These are phyloP conservation scores for Ceratocystis ficicola DNA, from an alignment of 2,329 filamentous ascomycete genomes.

Conservation along the genomic window DNA sequence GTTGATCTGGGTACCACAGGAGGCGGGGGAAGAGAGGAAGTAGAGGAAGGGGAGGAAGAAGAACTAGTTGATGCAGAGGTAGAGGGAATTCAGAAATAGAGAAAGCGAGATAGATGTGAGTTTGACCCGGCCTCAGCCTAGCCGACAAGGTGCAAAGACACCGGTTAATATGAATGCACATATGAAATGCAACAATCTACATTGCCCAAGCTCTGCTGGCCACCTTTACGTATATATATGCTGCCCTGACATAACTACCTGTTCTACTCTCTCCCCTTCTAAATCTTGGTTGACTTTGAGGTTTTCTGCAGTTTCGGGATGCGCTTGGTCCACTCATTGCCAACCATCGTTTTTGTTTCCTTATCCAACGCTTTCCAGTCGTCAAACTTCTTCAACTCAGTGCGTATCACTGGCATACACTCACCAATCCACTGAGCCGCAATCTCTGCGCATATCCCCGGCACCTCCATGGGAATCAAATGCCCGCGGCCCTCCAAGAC, in stretches of 20 bases:
- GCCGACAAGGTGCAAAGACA: too few species aligned
- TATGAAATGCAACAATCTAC: slow-evolving; percentile 4
- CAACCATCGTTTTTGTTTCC: slow-evolving; percentile 44
- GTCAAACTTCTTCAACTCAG: slow-evolving; percentile 44
- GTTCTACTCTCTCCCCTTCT: neutral
- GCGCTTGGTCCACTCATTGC: slow-evolving; percentile 25
- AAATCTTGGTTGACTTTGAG: slow-evolving; percentile 13
- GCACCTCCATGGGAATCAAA: slow-evolving; percentile 71
- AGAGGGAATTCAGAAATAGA: too few species aligned
- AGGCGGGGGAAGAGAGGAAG: slow-evolving; percentile 27
- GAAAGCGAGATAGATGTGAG: too few species aligned
- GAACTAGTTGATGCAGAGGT: too few species aligned
- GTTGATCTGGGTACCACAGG: slow-evolving; percentile 46
- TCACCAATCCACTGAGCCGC: slow-evolving; percentile 44
- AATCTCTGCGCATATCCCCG: slow-evolving; percentile 50
- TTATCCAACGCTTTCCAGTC: slow-evolving; percentile 41
- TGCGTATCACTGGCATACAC: slow-evolving; percentile 47
- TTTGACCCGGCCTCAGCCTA: too few species aligned
- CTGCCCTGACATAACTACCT: neutral
- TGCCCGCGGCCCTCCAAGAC: slow-evolving; percentile 58
- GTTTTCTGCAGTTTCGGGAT: slow-evolving; percentile 15
- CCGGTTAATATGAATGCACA: neutral
- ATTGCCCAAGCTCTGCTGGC: neutral
- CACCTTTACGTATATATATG: too few species aligned
- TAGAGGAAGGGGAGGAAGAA: slow-evolving; percentile 3